Evolutionary conservation across 2,329 filamentous ascomycete species (phyloP), one percentile per base, ranked within the genome.

Genomic region (Akanthomyces uredinophilus): DNA sequence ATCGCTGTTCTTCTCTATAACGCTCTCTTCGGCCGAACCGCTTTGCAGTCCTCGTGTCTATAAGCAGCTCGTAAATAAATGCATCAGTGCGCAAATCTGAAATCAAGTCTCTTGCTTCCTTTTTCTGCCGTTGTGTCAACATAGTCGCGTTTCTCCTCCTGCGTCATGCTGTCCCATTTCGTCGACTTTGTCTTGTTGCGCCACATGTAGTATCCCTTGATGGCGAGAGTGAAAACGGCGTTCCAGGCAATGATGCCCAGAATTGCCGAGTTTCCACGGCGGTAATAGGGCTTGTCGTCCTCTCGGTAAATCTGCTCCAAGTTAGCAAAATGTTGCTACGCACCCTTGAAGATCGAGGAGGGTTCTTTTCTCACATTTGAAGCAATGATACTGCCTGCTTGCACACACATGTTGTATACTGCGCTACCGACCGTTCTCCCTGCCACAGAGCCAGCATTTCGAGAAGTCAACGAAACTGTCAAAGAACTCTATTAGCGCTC

Each of bases 381-480:
- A 1, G 70, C 66, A 55, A 78, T 77, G 37, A 81, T 76, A 0
- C 70, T 72, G n/a, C 74, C 72, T 0, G 75, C 72, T 66, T 81
- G 79, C 2, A 78, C 74, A 32, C 73, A 77, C 78, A 82, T 81
- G 68, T 88, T 88, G 71, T 88, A 88, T n/a, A 85, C 73, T 0
- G 84, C 86, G 0, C 84, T 82, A 0, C 84, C 83, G 4, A 89
- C 84, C 1, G 86, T 84, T 4, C 87, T 75, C 1, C 83, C 83
- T 2, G 85, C 78, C 1, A 89, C 86, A 0, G 81, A 78, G 61
- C 86, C 85, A 1, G 84, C 81, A 67, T 89, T 89, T 56, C 82
- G 75, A 0, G 61, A 63, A 14, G 56, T 60, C 1, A 60, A 27
- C 16, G 47, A 60, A 14, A 50, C 46, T 32, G 32, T 10, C 24